Evolutionary conservation across 1,284 basidiomycete genomes (phyloP), one percentile per base, ranked within the genome.

Genomic region (Ustilago hordei): DNA sequence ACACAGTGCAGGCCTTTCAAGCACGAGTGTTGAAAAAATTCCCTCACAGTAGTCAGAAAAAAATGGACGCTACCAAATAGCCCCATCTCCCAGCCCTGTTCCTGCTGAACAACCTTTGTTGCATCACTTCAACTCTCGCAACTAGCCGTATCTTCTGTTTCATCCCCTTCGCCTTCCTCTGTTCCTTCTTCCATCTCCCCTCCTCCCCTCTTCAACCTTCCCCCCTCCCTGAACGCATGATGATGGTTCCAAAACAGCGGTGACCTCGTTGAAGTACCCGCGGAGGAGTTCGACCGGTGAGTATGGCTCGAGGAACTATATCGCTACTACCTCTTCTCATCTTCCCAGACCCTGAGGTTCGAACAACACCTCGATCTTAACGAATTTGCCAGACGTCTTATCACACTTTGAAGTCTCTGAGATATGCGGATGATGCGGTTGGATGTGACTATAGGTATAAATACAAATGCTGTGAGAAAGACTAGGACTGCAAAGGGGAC

Each of bases 401-500:
- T 48, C 45, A 28, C 45, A 23, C 23, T 31, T 23, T 50, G 8
- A 13, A 32, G 48, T 31, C 4, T 19, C 48, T 31, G 11, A 36
- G 34, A 36, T 23, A 38, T 38, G 54, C n/a, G 3, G 15, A 19
- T 41, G n/a, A 55, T 55, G 19, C 53, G 8, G 36, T 54, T 50
- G 28, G 11, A 32, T 9, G n/a, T 32, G 34, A 39, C 12, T 28
- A 56, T 13, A 34, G 38, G 23, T 64, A 64, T 38, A 64, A 64
- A 55, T 69, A 64, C 67, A 64, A 45, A 32, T 32, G 23, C n/a
- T 6, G 9, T 52, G 41, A 15, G 38, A 54, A 52, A 32, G 45
- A 45, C 23, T 34, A 55, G n/a, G 57, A 54, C 48, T 55, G 52
- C 31, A 65, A 36, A n/a, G 70, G 57, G 17, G 70, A 65, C 11